Base-by-base conservation (phyloP, 2,329 filamentous ascomycete species). In the Didymella keratinophila region DNA sequence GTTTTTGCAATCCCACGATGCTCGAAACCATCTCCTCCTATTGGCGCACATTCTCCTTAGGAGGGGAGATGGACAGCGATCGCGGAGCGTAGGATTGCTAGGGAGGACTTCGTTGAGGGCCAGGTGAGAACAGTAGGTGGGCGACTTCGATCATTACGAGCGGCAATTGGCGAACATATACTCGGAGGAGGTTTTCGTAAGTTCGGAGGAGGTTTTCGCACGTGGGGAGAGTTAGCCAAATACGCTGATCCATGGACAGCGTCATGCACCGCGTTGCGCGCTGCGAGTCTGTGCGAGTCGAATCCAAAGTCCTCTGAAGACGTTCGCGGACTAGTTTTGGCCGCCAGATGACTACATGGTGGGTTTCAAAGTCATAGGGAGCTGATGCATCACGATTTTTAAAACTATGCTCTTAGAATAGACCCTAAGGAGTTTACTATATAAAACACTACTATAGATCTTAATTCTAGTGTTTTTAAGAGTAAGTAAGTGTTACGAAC, bases 181-280 rank as follows among this genome's bases (percentile, higher is more conserved):
- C 16, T 49, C 52, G 52, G 52, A 50, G 45, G 52, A 56, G 52
- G 52, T 49, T 56, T 56, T 56, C 10, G 32, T n/a, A n/a, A n/a
- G 39, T 18, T 56, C 52, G 52, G 52, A 50, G 45, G 52, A 56
- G 52, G 52, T 49, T 56, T 56, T 56, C 11, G 52, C 46, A 34
- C 36, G 36, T 30, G 30, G 18, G n/a, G 20, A 44, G 25, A 25
- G 36, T 18, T 52, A n/a, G 46, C 43, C 30, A 28, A 50, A 37
- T 57, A 46, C 23, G 25, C 37, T 30, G 42, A 28, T 36, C 42
- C 23, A 39, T 20, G 14, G 23, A 34, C 28, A 52, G 20, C 54
- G 48, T 50, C 41, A 42, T 39, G 8, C n/a, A 16, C 18, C 2
- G 25, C 36, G 16, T 37, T 10, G 32, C 14, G 32, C 14, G 14